Conservation (phyloP, 129 eudicot genomes). For the Lactuca saligna region DNA sequence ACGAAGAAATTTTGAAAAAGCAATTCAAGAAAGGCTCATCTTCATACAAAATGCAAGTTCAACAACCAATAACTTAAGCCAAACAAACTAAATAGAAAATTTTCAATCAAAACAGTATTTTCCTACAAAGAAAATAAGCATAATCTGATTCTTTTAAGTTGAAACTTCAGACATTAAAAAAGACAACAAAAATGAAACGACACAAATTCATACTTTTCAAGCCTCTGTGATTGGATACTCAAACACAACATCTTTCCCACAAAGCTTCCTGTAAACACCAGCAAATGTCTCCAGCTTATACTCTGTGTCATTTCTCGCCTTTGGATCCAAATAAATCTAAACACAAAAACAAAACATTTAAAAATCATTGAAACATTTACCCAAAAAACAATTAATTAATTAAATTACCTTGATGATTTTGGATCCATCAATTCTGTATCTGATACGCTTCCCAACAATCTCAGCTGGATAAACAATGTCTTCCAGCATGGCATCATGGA, state of each 20-base stretch:
- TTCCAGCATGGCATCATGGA: conserved; percentile 66
- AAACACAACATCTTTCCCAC: conserved; percentile 72
- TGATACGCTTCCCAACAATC: conserved; percentile 67
- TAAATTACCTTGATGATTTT: conserved; percentile 61
- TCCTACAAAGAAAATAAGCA: conserved; percentile 29
- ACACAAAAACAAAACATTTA: background rate
- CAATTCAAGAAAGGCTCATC: background rate
- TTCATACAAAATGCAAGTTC: background rate
- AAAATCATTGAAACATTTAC: background rate
- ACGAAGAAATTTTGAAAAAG: too few relatives aligned
- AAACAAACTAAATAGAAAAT: conserved; percentile 15
- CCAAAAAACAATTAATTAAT: background rate
- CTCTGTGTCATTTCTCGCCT: conserved; percentile 70
- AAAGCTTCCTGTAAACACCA: conserved; percentile 77
- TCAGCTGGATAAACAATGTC: conserved; percentile 71
- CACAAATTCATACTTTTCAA: conserved; percentile 14
- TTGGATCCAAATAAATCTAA: conserved; percentile 73
- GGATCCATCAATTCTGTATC: conserved; percentile 64
- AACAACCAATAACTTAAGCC: conserved; percentile 3
- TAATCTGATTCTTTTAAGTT: conserved; percentile 21
- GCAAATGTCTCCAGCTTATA: conserved; percentile 76
- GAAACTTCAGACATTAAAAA: conserved; percentile 33
- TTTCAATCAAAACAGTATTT: conserved; percentile 7
- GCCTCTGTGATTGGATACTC: conserved; percentile 59
- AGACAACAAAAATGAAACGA: conserved; percentile 26